Conservation (phyloP, 2,329 filamentous ascomycete species). For the Colletotrichum shisoi region DNA sequence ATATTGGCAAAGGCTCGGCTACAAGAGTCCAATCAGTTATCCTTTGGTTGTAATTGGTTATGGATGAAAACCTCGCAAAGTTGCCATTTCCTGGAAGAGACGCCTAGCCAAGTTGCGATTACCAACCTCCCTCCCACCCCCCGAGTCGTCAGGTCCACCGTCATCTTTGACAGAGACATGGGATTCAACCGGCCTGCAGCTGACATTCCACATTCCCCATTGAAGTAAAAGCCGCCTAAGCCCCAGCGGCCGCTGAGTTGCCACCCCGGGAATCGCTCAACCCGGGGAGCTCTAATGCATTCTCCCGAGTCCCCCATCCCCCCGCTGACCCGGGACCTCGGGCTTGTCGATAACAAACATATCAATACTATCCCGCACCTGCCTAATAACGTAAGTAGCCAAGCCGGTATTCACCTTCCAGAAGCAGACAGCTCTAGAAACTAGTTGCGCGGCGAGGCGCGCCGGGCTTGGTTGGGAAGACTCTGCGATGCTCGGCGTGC, state of each 20-base stretch:
- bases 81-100: no score
- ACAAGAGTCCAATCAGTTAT: no score
- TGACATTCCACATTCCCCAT: not conserved
- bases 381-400: constrained; percentile 7
- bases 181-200: not conserved
- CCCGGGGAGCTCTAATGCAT: no score
- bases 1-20: no score
- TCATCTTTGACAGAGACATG: not conserved
- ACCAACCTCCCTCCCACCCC: no score
- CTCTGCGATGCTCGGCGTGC: not conserved
- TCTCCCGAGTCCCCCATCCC: constrained; percentile 6
- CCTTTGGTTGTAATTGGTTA: no score
- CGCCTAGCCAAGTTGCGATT: no score
- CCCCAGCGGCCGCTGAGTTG: not conserved
- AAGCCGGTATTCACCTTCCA: constrained; percentile 12
- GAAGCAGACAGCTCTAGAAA: constrained; percentile 5
- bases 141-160: no score
- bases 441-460: not conserved
- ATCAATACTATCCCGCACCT: constrained; percentile 12
- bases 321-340: not conserved
- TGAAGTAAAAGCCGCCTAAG: not conserved
- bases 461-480: not conserved
- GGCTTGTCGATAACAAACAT: not conserved
- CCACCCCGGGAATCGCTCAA: not conserved
- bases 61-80: no score